These are phyloP conservation scores for Cryptococcus neoformans DNA, from an alignment of 1,284 basidiomycete species.

Conservation along the genomic window DNA sequence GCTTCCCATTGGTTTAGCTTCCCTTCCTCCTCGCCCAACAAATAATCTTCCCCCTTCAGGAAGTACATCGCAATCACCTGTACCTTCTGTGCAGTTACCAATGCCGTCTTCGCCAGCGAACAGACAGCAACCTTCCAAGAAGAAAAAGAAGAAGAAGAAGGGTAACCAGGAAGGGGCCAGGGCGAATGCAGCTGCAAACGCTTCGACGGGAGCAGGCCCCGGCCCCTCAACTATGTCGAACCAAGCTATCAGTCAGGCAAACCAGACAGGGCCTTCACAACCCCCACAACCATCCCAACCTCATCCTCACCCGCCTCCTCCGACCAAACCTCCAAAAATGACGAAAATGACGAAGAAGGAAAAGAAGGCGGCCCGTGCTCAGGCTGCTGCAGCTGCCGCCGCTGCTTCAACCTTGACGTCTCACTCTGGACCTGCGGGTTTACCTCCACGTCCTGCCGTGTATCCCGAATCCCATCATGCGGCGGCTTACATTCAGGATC, in stretches of 20 bases:
- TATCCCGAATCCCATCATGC: too few relatives aligned
- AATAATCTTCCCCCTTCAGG: too few relatives aligned
- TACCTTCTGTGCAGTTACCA: too few relatives aligned
- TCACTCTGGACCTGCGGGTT: too few relatives aligned
- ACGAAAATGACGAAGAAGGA: background rate
- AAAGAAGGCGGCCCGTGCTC: conserved; percentile 16
- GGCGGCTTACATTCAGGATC: too few relatives aligned
- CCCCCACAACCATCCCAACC: background rate
- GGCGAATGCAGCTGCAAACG: background rate
- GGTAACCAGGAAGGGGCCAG: background rate
- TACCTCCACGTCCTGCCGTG: too few relatives aligned
- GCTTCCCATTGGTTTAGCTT: too few relatives aligned
- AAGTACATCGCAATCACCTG: too few relatives aligned
- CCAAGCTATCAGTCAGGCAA: too few relatives aligned
- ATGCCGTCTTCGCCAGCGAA: background rate
- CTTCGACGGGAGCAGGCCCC: background rate
- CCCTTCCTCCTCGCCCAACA: too few relatives aligned
- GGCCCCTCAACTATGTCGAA: background rate
- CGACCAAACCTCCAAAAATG: background rate
- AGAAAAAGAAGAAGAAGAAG: background rate
- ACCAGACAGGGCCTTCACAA: background rate
- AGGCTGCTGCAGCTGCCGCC: background rate
- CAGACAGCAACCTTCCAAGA: background rate
- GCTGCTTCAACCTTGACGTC: background rate
- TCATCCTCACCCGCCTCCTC: background rate